Evolutionary conservation across 139 green algal species (phyloP), one percentile per base, ranked within the genome.

Genomic region (Chlamydomonas sphaeroides): DNA sequence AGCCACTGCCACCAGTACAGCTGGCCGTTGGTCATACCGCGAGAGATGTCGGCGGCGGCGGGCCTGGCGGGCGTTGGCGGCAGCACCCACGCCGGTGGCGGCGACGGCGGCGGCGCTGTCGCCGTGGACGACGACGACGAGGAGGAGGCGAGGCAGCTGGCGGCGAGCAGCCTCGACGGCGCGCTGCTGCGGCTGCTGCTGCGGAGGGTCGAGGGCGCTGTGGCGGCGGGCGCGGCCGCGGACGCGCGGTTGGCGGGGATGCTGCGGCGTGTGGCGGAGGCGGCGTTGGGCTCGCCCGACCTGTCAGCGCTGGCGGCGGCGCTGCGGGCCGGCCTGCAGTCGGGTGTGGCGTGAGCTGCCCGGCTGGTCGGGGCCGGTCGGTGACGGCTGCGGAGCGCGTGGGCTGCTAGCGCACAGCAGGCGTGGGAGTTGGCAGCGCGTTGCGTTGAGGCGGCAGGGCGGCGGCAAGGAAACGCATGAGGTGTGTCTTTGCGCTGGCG

Each of bases 11-110:
- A 82, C 5, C n/a, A 2, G 56, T 72, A 53, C 62, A 73, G 75
- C 42, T 82, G 75, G 75, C 75, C 75, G 41, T 59, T 80, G 74
- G 59, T 80, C 26, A 2, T 80, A 10, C 74, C 74, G 5, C 59
- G 59, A 20, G 38, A 62, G 59, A 80, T 59, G 74, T 59, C 74
- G 41, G 39, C 41, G 59, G 59, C 10, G 39, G 59, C 59, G 41
- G 74, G 59, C 17, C 59, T 70, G 38, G 59, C 74, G 10, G 72
- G 38, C 17, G 72, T 5, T 1, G 68, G 68, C 45, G 30, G 42
- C 45, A 63, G 68, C 30, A 48, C 5, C n/a, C 30, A 35, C 67
- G 67, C 67, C 25, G 56, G 17, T 32, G 56, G 14, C 56, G 51
- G 51, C 51, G 51, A 4, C 21, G 51, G 17, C 51, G 51, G 51